Percentiles rank a stretch among this genome's conserved stretches.
Evolutionary conservation across 2,329 filamentous ascomycete species (phyloP).

Genomic region (Xylaria sp.): DNA sequence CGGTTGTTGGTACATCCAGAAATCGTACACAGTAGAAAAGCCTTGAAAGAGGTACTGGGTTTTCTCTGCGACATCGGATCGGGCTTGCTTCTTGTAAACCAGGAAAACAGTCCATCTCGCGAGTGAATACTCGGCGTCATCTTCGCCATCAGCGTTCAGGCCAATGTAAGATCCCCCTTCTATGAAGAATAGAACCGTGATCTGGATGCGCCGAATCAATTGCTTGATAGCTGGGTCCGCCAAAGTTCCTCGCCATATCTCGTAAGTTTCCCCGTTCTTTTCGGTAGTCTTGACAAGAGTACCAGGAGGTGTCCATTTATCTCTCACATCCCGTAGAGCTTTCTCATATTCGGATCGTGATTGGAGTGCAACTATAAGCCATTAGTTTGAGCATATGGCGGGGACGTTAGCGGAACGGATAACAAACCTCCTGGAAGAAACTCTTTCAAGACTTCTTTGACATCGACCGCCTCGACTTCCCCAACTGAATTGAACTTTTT

Average conservation of each 20-base stretch:
- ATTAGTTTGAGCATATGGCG: conserved; percentile 24
- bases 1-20: conserved; percentile 67
- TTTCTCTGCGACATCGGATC: conserved; percentile 47
- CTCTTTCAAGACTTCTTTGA: conserved; percentile 66
- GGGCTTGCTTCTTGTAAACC: conserved; percentile 70
- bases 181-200: conserved; percentile 85
- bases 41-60: conserved; percentile 82
- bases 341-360: conserved; percentile 66
- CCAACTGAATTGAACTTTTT: conserved; percentile 74
- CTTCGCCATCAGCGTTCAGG: conserved; percentile 51
- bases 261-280: conserved; percentile 67
- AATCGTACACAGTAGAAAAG: conserved; percentile 89
- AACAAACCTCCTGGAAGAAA: conserved; percentile 71
- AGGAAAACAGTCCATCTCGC: conserved; percentile 94
- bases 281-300: conserved; percentile 69
- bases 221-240: conserved; percentile 71
- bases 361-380: conserved; percentile 66
- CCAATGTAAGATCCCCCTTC: conserved; percentile 85
- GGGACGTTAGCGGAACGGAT: not conserved
- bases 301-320: conserved; percentile 74
- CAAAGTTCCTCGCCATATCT: conserved; percentile 83
- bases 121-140: conserved; percentile 73
- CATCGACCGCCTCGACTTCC: conserved; percentile 71
- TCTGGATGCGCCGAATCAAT: conserved; percentile 80
- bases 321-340: conserved; percentile 54